phyloP scores from a whole-genome alignment of 2,329 filamentous ascomycete species.

The Neofusicoccum sp. region DNA sequence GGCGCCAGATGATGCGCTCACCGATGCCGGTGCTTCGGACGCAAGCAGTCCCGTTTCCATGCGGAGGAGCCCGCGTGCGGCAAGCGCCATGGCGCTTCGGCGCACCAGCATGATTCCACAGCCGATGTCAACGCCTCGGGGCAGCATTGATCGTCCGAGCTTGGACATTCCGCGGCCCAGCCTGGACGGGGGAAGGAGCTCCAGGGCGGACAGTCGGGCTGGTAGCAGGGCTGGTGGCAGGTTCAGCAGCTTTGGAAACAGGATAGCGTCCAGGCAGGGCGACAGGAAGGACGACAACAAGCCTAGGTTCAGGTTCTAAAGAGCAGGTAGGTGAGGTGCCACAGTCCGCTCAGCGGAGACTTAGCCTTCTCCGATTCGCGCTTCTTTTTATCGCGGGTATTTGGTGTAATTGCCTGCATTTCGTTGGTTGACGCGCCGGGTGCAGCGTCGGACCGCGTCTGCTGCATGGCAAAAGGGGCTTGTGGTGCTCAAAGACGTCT shows the following conservation, averaged over 20 bases:
- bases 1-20: background rate
- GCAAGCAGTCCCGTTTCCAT: slow-evolving; percentile 1
- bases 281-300: background rate
- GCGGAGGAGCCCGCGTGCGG: slow-evolving; percentile 13
- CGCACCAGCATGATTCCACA: slow-evolving; percentile 17
- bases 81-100: slow-evolving; percentile 2
- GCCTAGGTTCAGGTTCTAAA: slow-evolving; percentile 4
- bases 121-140: background rate
- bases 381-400: background rate
- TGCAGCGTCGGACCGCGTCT: background rate
- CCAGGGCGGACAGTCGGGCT: slow-evolving; percentile 11
- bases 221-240: slow-evolving; percentile 12
- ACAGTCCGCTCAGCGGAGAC: background rate
- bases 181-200: slow-evolving; percentile 8
- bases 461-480: slow-evolving; percentile 2
- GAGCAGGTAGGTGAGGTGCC: background rate
- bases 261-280: background rate
- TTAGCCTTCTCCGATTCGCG: background rate
- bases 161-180: slow-evolving; percentile 10
- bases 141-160: background rate
- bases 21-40: slow-evolving; percentile 6
- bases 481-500: background rate
- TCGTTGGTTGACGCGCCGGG: background rate
- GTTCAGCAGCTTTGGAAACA: slow-evolving; percentile 2
- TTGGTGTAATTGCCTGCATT: background rate